Evolutionary conservation across 805 yeast species (phyloP).

Genomic region (Suhomyces vadensis): DNA sequence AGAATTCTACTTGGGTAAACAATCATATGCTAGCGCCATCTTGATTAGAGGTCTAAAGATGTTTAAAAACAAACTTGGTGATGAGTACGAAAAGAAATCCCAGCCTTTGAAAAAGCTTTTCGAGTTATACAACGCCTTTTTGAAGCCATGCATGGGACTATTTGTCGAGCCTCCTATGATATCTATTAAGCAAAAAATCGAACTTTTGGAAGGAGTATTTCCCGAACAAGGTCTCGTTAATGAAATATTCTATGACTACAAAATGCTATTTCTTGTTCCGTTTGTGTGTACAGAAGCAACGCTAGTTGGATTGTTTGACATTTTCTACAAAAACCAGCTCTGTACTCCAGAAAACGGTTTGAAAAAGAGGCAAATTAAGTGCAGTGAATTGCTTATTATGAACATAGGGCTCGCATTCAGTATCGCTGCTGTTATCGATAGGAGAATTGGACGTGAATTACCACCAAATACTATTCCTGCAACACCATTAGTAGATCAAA

Average conservation of each 20-base stretch:
- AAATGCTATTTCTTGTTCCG: conserved; percentile 11
- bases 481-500: background rate
- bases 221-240: conserved; percentile 6
- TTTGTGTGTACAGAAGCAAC: conserved; percentile 10
- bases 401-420: conserved; percentile 13
- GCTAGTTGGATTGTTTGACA: conserved; percentile 12
- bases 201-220: conserved; percentile 3
- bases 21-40: background rate
- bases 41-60: background rate
- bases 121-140: conserved; percentile 2
- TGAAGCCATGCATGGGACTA: conserved; percentile 1
- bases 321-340: conserved; percentile 10
- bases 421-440: conserved; percentile 8
- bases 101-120: background rate
- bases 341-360: background rate
- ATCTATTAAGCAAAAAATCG: conserved; percentile 1
- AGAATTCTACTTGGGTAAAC: conserved; percentile 3
- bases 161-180: conserved; percentile 6
- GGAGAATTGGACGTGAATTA: conserved; percentile 9
- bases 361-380: conserved; percentile 6
- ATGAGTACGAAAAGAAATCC: background rate
- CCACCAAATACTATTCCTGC: background rate
- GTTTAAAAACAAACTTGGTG: background rate
- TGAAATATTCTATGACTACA: conserved; percentile 12
- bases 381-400: conserved; percentile 21